Percentiles rank a stretch among this genome's conserved stretches.
phyloP scores from a whole-genome alignment of 768 basidiomycete genomes.

The Amylocystis lapponica region DNA sequence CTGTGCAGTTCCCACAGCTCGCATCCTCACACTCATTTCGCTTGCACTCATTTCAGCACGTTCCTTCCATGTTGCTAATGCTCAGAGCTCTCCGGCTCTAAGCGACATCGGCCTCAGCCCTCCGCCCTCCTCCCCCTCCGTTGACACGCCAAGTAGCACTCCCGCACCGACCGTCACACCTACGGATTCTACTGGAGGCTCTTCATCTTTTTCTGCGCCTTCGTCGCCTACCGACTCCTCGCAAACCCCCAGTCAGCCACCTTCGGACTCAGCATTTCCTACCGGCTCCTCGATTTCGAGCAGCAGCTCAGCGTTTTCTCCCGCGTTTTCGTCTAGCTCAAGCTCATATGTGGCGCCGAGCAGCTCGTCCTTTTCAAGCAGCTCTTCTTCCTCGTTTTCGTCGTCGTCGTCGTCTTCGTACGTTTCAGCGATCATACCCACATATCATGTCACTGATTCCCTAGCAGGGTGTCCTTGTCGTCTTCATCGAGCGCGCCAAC shows the following conservation, averaged over 20 bases:
- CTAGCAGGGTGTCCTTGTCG: no score
- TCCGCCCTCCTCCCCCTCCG: background rate
- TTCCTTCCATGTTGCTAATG: slow-evolving; percentile 4
- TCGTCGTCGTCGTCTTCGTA: slow-evolving; percentile 6
- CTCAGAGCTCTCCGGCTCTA: background rate
- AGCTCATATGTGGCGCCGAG: background rate
- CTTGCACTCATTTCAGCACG: slow-evolving; percentile 26
- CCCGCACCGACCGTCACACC: background rate
- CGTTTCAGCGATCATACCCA: background rate
- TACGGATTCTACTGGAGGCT: no score
- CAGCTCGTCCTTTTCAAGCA: slow-evolving; percentile 3
- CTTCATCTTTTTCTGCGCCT: background rate
- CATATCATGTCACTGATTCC: background rate
- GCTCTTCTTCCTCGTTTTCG: slow-evolving; percentile 10
- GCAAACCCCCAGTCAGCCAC: background rate
- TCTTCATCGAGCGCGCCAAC: no score
- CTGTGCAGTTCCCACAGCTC: slow-evolving; percentile 21
- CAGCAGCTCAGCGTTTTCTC: background rate
- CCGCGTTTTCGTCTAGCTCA: slow-evolving; percentile 3
- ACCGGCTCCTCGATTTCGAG: slow-evolving; percentile 1
- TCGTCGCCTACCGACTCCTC: background rate
- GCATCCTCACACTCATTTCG: slow-evolving; percentile 26
- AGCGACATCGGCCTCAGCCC: no score
- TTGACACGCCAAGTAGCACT: background rate
- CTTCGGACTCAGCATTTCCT: background rate